Evolutionary conservation across 257 asterid species (phyloP), one percentile per base, ranked within the genome.

Genomic region (Leptodermis oblonga): DNA sequence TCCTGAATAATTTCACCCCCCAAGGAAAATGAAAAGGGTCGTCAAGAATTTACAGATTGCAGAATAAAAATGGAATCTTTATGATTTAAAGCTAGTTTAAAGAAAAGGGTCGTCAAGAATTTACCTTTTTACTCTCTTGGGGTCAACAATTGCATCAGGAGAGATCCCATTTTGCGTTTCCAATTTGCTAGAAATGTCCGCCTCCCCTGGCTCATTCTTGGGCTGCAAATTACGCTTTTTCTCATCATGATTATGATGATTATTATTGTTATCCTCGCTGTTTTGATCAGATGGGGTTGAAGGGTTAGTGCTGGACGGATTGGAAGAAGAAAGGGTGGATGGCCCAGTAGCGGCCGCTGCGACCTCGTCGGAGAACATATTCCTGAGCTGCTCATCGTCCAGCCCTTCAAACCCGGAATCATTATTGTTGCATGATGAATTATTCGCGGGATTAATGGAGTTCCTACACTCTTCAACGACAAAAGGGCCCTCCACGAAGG

Each of bases 71-170:
- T 52, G 59, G 31, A 4, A 23, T 52, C 59, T 52, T 52, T 52
- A 6, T 30, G n/a, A n/a, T n/a, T n/a, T n/a, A n/a, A n/a, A 7
- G 43, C 66, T 18, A 26, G 34, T 41, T 65, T 22, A 5, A 60
- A 13, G 67, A 72, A 20, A 31, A 12, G 65, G 76, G 60, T 9
- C 13, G 2, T 65, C 26, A 30, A 31, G 48, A 65, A 39, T 23
- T 67, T 75, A 92, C 98, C 98, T 88, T 72, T 92, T 92, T 76
- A 92, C 85, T 80, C 97, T 82, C 77, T 92, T 92, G 14, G 98
- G 96, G 74, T 92, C 97, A 1, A 71, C 80, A 9, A 82, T 70
- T 22, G 68, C 49, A 60, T 73, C 77, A 79, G 0, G 80, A 63
- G 25, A 72, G 74, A 49, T 73, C 78, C 14, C 46, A 31, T 25